These are phyloP conservation scores for Eremothecium gossypii DNA, from an alignment of 1,139 yeast genomes.

Conservation along the genomic window DNA sequence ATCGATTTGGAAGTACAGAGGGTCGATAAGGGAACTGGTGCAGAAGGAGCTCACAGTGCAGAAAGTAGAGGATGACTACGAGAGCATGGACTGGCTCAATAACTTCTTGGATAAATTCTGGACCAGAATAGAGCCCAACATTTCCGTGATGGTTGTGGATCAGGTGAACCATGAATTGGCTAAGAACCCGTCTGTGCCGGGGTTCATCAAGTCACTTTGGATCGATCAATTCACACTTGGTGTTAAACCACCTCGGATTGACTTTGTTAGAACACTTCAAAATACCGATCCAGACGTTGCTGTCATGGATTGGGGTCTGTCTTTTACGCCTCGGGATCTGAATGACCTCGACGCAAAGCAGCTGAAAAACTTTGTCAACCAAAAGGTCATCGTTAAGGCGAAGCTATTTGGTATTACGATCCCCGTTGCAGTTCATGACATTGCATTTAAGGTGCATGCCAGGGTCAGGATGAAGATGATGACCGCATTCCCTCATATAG, in stretches of 20 bases:
- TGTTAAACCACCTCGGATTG: slow-evolving; percentile 89
- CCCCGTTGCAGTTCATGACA: slow-evolving; percentile 54
- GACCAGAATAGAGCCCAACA: slow-evolving; percentile 83
- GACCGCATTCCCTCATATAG: slow-evolving; percentile 84
- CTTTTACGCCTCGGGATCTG: slow-evolving; percentile 83
- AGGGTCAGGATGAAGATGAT: slow-evolving; percentile 84
- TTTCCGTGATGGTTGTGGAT: slow-evolving; percentile 75
- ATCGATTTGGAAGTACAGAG: slow-evolving; percentile 71
- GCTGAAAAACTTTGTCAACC: slow-evolving; percentile 72
- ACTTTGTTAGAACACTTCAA: slow-evolving; percentile 75
- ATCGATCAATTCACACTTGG: slow-evolving; percentile 85
- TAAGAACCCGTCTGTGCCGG: slow-evolving; percentile 63
- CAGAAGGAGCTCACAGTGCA: slow-evolving; percentile 78
- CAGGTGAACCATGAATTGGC: slow-evolving; percentile 79
- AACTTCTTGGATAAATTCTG: slow-evolving; percentile 82
- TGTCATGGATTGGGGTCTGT: slow-evolving; percentile 91
- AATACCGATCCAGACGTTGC: slow-evolving; percentile 86
- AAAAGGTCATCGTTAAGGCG: slow-evolving; percentile 61
- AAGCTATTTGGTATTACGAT: slow-evolving; percentile 57
- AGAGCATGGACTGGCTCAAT: slow-evolving; percentile 92
- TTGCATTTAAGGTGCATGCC: slow-evolving; percentile 55
- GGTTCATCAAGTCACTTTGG: slow-evolving; percentile 73
- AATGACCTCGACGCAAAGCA: slow-evolving; percentile 81
- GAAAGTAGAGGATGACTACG: slow-evolving; percentile 78
- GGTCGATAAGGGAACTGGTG: slow-evolving; percentile 62